phyloP scores from a whole-genome alignment of 2,329 filamentous ascomycete species.

The Ampelomyces quisqualis region DNA sequence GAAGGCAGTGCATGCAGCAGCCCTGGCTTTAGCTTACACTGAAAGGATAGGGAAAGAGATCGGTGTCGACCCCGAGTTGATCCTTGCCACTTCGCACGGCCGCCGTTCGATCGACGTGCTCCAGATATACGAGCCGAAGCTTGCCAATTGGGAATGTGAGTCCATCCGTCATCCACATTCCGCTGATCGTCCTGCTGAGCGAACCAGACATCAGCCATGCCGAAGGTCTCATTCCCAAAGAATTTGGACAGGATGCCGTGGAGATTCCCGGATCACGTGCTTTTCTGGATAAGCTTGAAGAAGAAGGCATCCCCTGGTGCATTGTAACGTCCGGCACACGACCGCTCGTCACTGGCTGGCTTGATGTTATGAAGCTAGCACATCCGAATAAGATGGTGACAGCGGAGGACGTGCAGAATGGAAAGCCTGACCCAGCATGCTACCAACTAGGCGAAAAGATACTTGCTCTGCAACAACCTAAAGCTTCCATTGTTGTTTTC shows the following conservation, averaged over 20 bases:
- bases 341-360: constrained; percentile 53
- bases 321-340: constrained; percentile 63
- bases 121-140: constrained; percentile 73
- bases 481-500: constrained; percentile 65
- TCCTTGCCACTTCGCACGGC: constrained; percentile 88
- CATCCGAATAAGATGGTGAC: constrained; percentile 51
- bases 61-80: constrained; percentile 78
- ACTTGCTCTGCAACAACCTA: constrained; percentile 46
- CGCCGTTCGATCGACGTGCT: constrained; percentile 85
- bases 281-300: constrained; percentile 67
- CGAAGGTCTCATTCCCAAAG: constrained; percentile 74
- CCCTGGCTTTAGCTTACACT: constrained; percentile 9
- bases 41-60: constrained; percentile 76
- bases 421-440: constrained; percentile 55
- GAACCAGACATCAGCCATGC: constrained; percentile 71
- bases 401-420: constrained; percentile 52
- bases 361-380: constrained; percentile 52
- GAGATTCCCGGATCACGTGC: constrained; percentile 82
- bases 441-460: constrained; percentile 49
- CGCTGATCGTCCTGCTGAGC: not conserved
- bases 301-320: constrained; percentile 70
- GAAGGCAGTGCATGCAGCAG: not conserved
- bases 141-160: constrained; percentile 66
- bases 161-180: not conserved
- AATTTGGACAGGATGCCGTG: constrained; percentile 73